phyloP scores from a whole-genome alignment of 169 alveolate genomes.

The Plasmodium chabaudi region DNA sequence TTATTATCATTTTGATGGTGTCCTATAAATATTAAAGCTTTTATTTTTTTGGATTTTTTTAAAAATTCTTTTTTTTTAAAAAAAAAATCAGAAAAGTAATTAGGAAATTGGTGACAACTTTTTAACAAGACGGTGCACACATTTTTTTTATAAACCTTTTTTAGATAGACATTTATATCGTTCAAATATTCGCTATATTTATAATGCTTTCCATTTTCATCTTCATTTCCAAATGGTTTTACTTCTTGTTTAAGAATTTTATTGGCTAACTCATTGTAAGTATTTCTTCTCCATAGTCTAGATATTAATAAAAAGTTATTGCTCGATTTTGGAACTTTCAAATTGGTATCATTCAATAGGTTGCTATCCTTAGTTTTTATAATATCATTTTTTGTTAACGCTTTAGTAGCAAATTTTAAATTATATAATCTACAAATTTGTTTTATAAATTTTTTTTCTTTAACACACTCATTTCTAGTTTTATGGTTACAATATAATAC shows the following conservation, averaged over 20 bases:
- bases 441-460: conserved; percentile 40
- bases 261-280: conserved; percentile 10
- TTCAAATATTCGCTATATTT: conserved; percentile 14
- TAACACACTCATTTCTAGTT: conserved; percentile 32
- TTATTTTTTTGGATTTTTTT: not conserved
- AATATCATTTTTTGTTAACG: conserved; percentile 4
- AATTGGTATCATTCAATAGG: not conserved
- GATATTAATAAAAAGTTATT: conserved; percentile 47
- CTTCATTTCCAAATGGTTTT: not conserved
- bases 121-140: conserved; percentile 11
- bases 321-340: too few relatives aligned
- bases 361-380: not conserved
- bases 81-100: too few relatives aligned
- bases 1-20: conserved; percentile 61
- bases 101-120: not conserved
- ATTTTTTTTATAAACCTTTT: conserved; percentile 11
- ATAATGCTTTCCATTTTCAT: not conserved
- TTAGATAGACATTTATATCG: conserved; percentile 20
- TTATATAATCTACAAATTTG: conserved; percentile 24
- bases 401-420: conserved; percentile 18
- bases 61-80: not conserved
- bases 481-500: conserved; percentile 51
- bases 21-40: conserved; percentile 39
- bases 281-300: conserved; percentile 46
- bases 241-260: conserved; percentile 1